Percentiles rank a stretch among this genome's conserved stretches.
These are phyloP conservation scores for Diaporthe sp. DNA, from an alignment of 2,329 filamentous ascomycete species.

Conservation along the genomic window DNA sequence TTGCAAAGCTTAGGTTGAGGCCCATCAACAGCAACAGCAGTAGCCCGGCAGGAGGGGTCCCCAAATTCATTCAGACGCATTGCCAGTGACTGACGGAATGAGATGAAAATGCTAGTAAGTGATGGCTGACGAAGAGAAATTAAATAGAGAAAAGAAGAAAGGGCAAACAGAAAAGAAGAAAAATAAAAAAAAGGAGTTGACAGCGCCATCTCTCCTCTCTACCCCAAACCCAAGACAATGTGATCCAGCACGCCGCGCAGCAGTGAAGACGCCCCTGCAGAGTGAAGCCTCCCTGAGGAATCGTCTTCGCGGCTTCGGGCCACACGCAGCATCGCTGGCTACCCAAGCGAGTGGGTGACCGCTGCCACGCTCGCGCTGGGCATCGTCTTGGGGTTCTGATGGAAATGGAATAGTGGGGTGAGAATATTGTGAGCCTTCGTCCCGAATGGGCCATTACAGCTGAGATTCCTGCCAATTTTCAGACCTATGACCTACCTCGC, in stretches of 20 bases:
- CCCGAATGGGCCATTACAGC: slow-evolving; percentile 74
- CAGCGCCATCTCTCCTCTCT: slow-evolving; percentile 66
- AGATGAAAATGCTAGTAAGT: neutral
- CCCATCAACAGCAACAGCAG: too few relatives aligned
- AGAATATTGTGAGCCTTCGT: slow-evolving; percentile 68
- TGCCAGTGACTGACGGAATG: neutral
- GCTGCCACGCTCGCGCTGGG: slow-evolving; percentile 78
- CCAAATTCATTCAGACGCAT: neutral
- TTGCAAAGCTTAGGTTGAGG: neutral
- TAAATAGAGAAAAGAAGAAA: neutral
- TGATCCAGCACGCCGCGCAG: slow-evolving; percentile 78
- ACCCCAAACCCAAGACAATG: slow-evolving; percentile 72
- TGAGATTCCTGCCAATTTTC: slow-evolving; percentile 42
- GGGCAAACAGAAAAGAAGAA: slow-evolving; percentile 45
- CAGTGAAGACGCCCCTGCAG: slow-evolving; percentile 79
- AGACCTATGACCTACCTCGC: slow-evolving; percentile 29
- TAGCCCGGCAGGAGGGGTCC: too few relatives aligned
- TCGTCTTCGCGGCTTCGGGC: slow-evolving; percentile 78
- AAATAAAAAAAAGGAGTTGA: slow-evolving; percentile 59
- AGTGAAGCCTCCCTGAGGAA: slow-evolving; percentile 79
- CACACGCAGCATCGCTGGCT: slow-evolving; percentile 74
- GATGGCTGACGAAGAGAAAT: slow-evolving; percentile 11
- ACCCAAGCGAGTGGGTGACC: slow-evolving; percentile 74
- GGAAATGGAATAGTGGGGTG: slow-evolving; percentile 65
- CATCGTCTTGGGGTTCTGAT: slow-evolving; percentile 68